Conservation (phyloP, 495 filamentous ascomycete genomes). For the Aspergillus conjunctus region DNA sequence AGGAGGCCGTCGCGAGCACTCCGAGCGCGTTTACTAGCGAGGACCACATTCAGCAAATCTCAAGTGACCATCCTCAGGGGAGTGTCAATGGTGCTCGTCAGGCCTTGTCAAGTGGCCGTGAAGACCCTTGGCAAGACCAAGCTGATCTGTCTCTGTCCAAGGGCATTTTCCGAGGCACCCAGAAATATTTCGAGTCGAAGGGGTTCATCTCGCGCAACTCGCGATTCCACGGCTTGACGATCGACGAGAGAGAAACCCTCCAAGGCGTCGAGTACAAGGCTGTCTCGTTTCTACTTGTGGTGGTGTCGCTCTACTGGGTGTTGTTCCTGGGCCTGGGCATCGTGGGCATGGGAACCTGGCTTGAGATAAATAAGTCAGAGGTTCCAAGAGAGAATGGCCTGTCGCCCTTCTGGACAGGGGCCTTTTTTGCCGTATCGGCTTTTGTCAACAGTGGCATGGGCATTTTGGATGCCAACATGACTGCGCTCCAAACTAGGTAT, state of each 20-base stretch:
- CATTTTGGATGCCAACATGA: slow-evolving; percentile 81
- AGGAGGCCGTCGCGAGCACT: slow-evolving; percentile 1
- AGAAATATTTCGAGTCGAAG: slow-evolving; percentile 45
- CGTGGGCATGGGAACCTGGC: slow-evolving; percentile 72
- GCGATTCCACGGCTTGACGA: slow-evolving; percentile 68
- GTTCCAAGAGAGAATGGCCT: slow-evolving; percentile 67
- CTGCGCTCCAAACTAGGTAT: slow-evolving; percentile 44
- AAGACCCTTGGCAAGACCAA: slow-evolving; percentile 21
- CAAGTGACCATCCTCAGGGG: slow-evolving; percentile 29
- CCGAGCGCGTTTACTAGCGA: slow-evolving; percentile 1
- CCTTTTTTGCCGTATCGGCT: slow-evolving; percentile 60
- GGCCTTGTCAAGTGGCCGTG: not conserved
- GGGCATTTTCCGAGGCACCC: slow-evolving; percentile 30
- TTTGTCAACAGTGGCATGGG: slow-evolving; percentile 92
- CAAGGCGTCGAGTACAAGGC: slow-evolving; percentile 83
- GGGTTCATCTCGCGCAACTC: slow-evolving; percentile 67
- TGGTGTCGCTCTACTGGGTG: slow-evolving; percentile 76
- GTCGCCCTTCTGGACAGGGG: slow-evolving; percentile 59
- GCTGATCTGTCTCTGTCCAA: slow-evolving; percentile 28
- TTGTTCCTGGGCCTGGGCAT: slow-evolving; percentile 71
- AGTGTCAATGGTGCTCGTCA: not conserved
- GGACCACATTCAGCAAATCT: slow-evolving; percentile 29
- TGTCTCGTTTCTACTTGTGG: slow-evolving; percentile 65
- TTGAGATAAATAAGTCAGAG: slow-evolving; percentile 60
- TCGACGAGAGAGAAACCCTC: slow-evolving; percentile 68